A percentile compares a stretch with the other conserved stretches of the same genome.
phyloP scores from a whole-genome alignment of 352 stramenopile species.

The Globisporangium paroecandrum region DNA sequence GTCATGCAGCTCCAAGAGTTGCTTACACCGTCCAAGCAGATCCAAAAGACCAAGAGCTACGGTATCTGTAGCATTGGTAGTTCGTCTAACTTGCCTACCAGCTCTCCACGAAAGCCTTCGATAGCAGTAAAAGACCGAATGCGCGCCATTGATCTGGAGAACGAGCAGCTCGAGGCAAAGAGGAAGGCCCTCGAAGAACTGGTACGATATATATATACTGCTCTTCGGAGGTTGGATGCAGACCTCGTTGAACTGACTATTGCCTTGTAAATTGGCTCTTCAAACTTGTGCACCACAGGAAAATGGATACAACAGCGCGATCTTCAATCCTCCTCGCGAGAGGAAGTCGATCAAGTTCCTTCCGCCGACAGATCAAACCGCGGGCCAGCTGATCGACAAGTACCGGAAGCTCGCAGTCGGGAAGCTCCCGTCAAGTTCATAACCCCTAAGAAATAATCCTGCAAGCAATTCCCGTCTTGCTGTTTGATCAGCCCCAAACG shows the following conservation, averaged over 20 bases:
- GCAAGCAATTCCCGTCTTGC: background rate
- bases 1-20: constrained; percentile 59
- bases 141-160: constrained; percentile 12
- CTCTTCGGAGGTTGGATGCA: background rate
- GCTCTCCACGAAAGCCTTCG: constrained; percentile 2
- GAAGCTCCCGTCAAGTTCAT: constrained; percentile 34
- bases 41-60: constrained; percentile 12
- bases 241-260: background rate
- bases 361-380: constrained; percentile 55
- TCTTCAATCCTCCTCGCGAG: constrained; percentile 49
- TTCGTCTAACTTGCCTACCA: background rate
- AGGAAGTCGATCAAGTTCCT: constrained; percentile 48
- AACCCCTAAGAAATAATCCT: background rate
- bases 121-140: constrained; percentile 10
- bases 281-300: constrained; percentile 23
- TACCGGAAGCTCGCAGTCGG: constrained; percentile 79
- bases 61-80: background rate
- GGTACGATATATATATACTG: background rate
- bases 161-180: constrained; percentile 15
- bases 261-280: background rate
- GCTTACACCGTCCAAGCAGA: constrained; percentile 35
- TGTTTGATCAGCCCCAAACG: no score
- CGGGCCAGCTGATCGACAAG: constrained; percentile 72
- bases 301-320: constrained; percentile 42
- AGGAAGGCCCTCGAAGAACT: constrained; percentile 4